A percentile compares a stretch with the other conserved stretches of the same genome.
Conservation (phyloP, 2,329 filamentous ascomycete genomes). For the Calonectria crousiana region DNA sequence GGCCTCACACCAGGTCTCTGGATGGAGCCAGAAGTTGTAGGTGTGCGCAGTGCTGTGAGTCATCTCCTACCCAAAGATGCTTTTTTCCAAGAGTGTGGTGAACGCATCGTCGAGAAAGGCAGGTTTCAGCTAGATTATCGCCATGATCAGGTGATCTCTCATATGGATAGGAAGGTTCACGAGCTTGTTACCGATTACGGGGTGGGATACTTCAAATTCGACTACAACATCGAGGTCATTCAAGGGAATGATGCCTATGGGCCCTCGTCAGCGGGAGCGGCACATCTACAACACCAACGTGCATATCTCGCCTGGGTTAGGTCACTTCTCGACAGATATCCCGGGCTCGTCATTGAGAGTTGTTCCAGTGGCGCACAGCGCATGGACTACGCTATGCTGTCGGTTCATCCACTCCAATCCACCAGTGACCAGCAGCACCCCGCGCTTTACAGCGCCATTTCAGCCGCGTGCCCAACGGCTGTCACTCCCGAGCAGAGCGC, state of each 20-base stretch:
- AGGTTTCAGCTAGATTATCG: constrained; percentile 51
- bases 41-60: constrained; percentile 39
- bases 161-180: constrained; percentile 43
- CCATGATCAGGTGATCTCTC: constrained; percentile 38
- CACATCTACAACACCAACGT: constrained; percentile 46
- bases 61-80: constrained; percentile 44
- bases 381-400: constrained; percentile 51
- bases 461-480: constrained; percentile 47
- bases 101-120: constrained; percentile 47
- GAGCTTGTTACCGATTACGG: constrained; percentile 42
- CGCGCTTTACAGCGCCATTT: constrained; percentile 46
- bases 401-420: constrained; percentile 47
- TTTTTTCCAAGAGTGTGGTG: constrained; percentile 49
- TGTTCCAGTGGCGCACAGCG: constrained; percentile 52
- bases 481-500: constrained; percentile 51
- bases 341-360: constrained; percentile 50
- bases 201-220: constrained; percentile 52
- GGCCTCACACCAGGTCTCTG: constrained; percentile 49
- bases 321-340: constrained; percentile 41
- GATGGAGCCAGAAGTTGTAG: constrained; percentile 52
- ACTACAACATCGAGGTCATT: constrained; percentile 52
- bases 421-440: constrained; percentile 53
- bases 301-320: constrained; percentile 50
- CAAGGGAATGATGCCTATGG: constrained; percentile 47
- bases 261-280: constrained; percentile 38